Base-by-base conservation (phyloP, 23 red algal species). In the Gracilaria domingensis region DNA sequence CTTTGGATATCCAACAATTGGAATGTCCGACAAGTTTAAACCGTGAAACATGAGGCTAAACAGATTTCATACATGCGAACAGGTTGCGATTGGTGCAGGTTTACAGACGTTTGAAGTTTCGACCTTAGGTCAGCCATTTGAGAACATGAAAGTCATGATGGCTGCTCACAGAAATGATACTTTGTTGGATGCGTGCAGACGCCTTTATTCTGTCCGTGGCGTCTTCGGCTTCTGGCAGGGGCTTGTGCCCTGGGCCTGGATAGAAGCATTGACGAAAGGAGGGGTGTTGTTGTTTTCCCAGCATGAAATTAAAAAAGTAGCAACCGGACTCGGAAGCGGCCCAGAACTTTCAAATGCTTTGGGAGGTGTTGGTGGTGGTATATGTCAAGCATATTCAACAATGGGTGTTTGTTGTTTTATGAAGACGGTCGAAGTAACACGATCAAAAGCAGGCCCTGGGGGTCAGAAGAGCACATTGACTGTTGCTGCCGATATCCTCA, bases 191-290 rank as follows among this genome's bases (percentile, higher is more conserved):
- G 95, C 95, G 36, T 65, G 87, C 62, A 75, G 79, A 21, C 80
- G 83, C 25, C 64, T 97, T 64, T 93, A 97, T 81, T 55, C 95
- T 13, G 69, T 54, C 42, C 84, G 95, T 42, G 95, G 95, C 0
- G 21, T 97, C 29, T 75, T 49, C 16, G 80, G 60, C 0, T 97
- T 97, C 36, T 97, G 91, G 91, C 88, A 91, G 21, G 95, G 95
- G 23, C 95, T 97, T 38, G 56, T 97, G 51, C 95, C 95, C 8
- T 97, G 95, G 95, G 95, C 95, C 6, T 97, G 95, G 95, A 97
- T 97, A 69, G 95, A 97, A 44, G 95, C 73, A 13, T 66, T 84
- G 40, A 97, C 95, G 18, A 97, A 97, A 35, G 95, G 95, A 49
- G 95, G 82, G 26, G 95, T 97, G 18, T 62, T 97, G 39, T 50